These are phyloP conservation scores for Ogataea sp. DNA, from an alignment of 805 yeast genomes.

Conservation along the genomic window DNA sequence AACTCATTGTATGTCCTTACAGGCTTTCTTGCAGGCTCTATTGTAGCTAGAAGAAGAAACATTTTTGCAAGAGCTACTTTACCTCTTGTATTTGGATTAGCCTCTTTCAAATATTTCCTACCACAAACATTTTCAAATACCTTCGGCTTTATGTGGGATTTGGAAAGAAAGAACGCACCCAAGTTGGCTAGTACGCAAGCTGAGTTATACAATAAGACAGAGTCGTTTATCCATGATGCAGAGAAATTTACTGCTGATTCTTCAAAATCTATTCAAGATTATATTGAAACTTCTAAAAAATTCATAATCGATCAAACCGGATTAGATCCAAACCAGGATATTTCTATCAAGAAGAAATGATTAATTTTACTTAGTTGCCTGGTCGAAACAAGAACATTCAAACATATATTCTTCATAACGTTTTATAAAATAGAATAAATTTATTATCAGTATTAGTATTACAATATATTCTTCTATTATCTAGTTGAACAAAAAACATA, in stretches of 20 bases:
- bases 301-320: constrained; percentile 55
- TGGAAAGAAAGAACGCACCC: constrained; percentile 57
- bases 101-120: constrained; percentile 59
- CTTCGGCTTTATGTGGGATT: constrained; percentile 44
- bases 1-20: constrained; percentile 60
- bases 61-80: constrained; percentile 42
- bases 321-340: constrained; percentile 55
- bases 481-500: too few relatives aligned
- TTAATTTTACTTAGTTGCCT: too few relatives aligned
- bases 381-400: too few relatives aligned
- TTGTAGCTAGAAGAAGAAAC: constrained; percentile 61
- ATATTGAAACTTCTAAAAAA: constrained; percentile 27
- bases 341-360: constrained; percentile 37
- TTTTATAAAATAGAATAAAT: not conserved
- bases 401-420: not conserved
- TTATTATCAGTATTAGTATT: too few relatives aligned
- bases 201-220: constrained; percentile 36
- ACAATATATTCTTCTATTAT: too few relatives aligned
- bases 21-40: constrained; percentile 65
- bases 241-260: constrained; percentile 34
- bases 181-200: constrained; percentile 56
- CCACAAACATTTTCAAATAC: constrained; percentile 68
- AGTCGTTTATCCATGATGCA: constrained; percentile 33
- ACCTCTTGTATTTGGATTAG: constrained; percentile 55
- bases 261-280: constrained; percentile 26